Evolutionary conservation across 208 protist genomes (phyloP), one percentile per base, ranked within the genome.

Genomic region (Spongospora subterranea): DNA sequence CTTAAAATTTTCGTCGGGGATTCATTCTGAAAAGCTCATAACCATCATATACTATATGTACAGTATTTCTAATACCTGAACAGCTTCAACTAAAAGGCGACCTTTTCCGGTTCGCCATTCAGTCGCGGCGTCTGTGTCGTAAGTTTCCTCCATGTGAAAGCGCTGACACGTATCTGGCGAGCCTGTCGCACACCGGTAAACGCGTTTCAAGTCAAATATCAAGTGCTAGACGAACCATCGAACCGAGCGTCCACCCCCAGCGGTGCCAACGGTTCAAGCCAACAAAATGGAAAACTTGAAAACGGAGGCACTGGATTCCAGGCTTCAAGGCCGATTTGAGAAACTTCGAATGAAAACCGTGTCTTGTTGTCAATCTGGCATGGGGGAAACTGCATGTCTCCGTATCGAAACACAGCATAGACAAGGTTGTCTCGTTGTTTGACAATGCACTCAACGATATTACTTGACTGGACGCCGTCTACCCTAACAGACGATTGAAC

Each of bases 381-480:
- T 20, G 71, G 71, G 6, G 71, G 71, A 43, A 82, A 82, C 40
- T n/a, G 71, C 6, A 82, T 6, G 71, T 82, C 71, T n/a, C 71
- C 71, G 6, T 82, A n/a, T 6, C 71, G 71, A 43, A 82, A 82
- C 6, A 82, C 71, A 82, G 71, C 71, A 43, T 45, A 82, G 6
- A 82, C 71, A 35, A 82, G 6, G n/a, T 43, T 82, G 17, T 82
- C 71, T 6, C 71, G 71, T 35, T 82, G 71, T 35, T 82, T 82
- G 35, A 82, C n/a, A n/a, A 82, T 82, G 71, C 71, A 82, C 35
- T 82, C 71, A 35, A 82, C n/a, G 71, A 82, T 82, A 6, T 82
- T n/a, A 35, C 6, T n/a, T 60, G 6, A 6, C 6, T 60, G 6
- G 13, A 29, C 13, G 13, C 50, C 24, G 50, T 29, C 24, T 6